These are phyloP conservation scores for Omphalea diandra DNA, from an alignment of 441 rosid genomes.

Conservation along the genomic window DNA sequence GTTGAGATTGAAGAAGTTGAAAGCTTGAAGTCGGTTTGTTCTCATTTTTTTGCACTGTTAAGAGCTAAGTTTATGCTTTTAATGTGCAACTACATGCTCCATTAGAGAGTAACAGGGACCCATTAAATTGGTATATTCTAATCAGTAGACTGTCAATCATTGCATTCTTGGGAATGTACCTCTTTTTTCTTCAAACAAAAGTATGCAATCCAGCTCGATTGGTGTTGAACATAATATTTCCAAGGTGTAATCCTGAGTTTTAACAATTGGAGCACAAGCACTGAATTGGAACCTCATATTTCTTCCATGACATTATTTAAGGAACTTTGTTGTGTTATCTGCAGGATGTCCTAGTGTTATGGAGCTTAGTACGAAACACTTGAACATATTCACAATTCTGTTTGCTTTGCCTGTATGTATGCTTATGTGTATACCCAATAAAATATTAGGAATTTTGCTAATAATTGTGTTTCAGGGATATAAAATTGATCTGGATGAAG, in stretches of 20 bases:
- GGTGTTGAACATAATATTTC: neutral
- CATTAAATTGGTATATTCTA: neutral
- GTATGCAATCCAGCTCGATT: neutral
- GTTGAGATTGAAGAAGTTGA: conserved; percentile 20
- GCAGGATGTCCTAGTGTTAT: neutral
- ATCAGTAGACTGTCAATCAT: neutral
- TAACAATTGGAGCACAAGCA: neutral
- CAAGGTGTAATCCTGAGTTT: neutral
- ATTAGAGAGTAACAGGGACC: neutral
- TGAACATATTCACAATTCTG: too few relatives aligned
- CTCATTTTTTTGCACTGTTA: conserved; percentile 11
- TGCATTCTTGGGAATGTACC: too few relatives aligned
- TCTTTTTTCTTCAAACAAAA: too few relatives aligned
- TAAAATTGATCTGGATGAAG: conserved; percentile 51
- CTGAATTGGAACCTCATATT: neutral
- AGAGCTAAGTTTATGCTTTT: conserved; percentile 5
- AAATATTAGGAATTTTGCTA: neutral
- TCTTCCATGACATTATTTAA: neutral
- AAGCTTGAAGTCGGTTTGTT: conserved; percentile 41
- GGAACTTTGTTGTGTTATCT: neutral
- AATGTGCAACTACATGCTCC: neutral
- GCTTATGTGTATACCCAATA: too few relatives aligned
- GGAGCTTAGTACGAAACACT: too few relatives aligned
- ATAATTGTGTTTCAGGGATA: conserved; percentile 42
- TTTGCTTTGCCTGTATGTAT: neutral